Conservation (phyloP, 192 early-diverging fungal species). For the Backusella parvicylindrica region DNA sequence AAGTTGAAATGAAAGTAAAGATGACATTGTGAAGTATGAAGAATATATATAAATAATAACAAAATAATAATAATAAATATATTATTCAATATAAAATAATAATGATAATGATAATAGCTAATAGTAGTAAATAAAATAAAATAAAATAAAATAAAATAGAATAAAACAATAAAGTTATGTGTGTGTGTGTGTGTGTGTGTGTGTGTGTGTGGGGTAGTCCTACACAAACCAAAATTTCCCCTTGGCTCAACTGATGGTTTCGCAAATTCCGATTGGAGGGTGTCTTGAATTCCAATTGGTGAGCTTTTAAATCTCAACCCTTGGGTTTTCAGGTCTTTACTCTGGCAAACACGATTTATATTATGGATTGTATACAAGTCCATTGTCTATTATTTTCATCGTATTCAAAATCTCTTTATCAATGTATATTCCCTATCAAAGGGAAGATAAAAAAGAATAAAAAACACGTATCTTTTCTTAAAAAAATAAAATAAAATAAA, state of each 20-base stretch:
- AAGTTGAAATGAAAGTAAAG: constrained; percentile 20
- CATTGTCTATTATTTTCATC: not conserved
- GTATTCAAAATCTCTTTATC: not conserved
- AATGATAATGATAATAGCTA: not conserved
- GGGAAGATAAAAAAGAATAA: too few relatives aligned
- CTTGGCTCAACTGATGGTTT: not conserved
- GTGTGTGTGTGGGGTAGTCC: too few relatives aligned
- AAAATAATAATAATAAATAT: not conserved
- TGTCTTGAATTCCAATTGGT: not conserved
- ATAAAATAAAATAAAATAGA: not conserved
- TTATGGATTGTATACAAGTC: not conserved
- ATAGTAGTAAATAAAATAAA: not conserved
- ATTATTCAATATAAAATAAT: not conserved
- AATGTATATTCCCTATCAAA: not conserved
- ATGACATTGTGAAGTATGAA: constrained; percentile 7
- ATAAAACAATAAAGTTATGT: not conserved
- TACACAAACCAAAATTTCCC: not conserved
- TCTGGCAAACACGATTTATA: too few relatives aligned
- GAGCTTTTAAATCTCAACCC: not conserved
- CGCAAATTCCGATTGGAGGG: not conserved
- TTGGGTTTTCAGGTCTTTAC: not conserved
- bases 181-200: too few relatives aligned
- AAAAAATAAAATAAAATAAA: too few relatives aligned
- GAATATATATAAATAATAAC: not conserved
- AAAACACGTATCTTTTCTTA: not conserved